Evolutionary conservation across 768 basidiomycete species (phyloP), one percentile per base, ranked within the genome.

Genomic region (Suillus ampliporus): DNA sequence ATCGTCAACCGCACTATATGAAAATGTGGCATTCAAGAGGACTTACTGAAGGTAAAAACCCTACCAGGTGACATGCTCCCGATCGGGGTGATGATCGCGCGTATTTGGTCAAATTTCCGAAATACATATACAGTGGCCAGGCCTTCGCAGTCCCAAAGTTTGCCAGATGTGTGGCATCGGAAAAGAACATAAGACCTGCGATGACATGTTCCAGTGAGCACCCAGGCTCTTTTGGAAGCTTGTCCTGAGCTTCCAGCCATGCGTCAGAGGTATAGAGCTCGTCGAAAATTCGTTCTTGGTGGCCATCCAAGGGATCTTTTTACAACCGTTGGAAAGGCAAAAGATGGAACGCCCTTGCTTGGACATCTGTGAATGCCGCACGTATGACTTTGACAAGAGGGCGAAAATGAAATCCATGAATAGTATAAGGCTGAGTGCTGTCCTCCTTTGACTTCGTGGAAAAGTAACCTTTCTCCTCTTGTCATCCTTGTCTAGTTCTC

Each of bases 321-420:
- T 65, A 68, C 13, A 61, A 58, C 2, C 63, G 63, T 21, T 67
- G 67, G 67, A 71, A 73, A 0, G 71, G 73, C 0, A 52, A 64
- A 7, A 69, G 63, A 60, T 75, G 71, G 47, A 75, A 71, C 9
- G 19, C 11, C 28, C 61, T 65, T 0, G 65, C 19, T 1, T 28
- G 15, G 0, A 35, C 37, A 7, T 69, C 63, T 1, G 57, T 2
- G 19, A 70, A 66, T 4, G 62, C 67, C 0, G 63, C 51, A 1
- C 58, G 31, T 1, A 73, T 63, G 1, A 71, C 65, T 1, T 61
- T 51, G 2, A 64, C 47, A 0, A 74, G 46, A 1, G 68, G 65
- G 5, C 67, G 44, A 37, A 58, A 69, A 31, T 43, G 59, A 19
- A 74, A 56, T 5, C 67, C 68, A 3, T 60, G 50, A 0, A 73